Evolutionary conservation across 768 basidiomycete genomes (phyloP), one percentile per base, ranked within the genome.

Genomic region (Tricholoma terreum): DNA sequence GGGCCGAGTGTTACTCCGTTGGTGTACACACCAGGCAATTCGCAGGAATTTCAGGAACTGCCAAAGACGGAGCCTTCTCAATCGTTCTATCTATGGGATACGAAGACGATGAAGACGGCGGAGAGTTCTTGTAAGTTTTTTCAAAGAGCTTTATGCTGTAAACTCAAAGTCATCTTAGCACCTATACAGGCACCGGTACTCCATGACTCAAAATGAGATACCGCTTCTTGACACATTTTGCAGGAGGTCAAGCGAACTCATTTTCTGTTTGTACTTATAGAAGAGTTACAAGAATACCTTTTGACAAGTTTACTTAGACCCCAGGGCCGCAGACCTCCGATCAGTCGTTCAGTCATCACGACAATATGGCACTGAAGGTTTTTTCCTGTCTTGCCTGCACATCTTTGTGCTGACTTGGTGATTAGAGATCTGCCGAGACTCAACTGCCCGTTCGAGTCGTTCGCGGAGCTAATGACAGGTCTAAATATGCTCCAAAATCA

Each of bases 131-230:
- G 50, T 57, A 46, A n/a, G 50, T 57, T 12, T 14, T 46, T 46
- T n/a, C n/a, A n/a, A 33, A 6, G 34, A 14, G 27, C n/a, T 40
- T 49, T 2, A n/a, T 21, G 6, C 9, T 19, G 2, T 33, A 38
- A 1, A 1, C 11, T 21, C 34, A 24, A 51, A 4, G 21, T 56
- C 8, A 55, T 33, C 5, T 14, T 34, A 34, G 9, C 50, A 46
- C n/a, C 35, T 78, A 79, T 57, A 77, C 77, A 31, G 77, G 77
- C 14, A 71, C 75, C 55, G 76, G 77, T 75, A 45, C 17, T 56
- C 36, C 2, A 12, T 33, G 22, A 34, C 33, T 15, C 24, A 14
- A 56, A 35, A 40, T 12, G 30, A 19, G 12, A 22, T 52, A 50
- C 21, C 19, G 8, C 27, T 35, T 27, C 30, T 35, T 49, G 24